Evolutionary conservation across 1,284 basidiomycete genomes (phyloP).

Genomic region (Malassezia yamatoensis): DNA sequence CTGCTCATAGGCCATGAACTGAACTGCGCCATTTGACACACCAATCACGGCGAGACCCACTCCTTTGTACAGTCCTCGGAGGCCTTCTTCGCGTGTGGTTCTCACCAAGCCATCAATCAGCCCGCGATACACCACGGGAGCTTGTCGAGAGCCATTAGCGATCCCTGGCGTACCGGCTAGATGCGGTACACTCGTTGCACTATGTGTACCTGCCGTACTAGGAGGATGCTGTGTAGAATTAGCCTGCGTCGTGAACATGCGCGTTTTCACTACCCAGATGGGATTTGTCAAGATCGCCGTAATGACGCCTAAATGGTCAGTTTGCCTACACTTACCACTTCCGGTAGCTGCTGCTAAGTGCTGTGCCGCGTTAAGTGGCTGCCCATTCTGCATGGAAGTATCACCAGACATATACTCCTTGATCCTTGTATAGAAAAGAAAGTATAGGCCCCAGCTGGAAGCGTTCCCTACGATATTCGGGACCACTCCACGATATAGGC

Average conservation of each 20-base stretch:
- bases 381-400: constrained; percentile 10
- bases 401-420: constrained; percentile 54
- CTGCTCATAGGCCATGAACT: constrained; percentile 93
- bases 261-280: constrained; percentile 94
- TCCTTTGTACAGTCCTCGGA: constrained; percentile 73
- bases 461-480: constrained; percentile 92
- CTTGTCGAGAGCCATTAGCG: background rate
- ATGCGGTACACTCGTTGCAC: constrained; percentile 8
- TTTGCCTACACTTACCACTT: constrained; percentile 52
- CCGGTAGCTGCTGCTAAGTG: constrained; percentile 84
- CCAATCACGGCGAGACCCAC: constrained; percentile 81
- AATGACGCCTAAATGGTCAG: constrained; percentile 56
- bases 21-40: constrained; percentile 87
- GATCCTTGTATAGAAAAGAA: constrained; percentile 84
- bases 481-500: constrained; percentile 78
- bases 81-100: constrained; percentile 55
- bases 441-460: constrained; percentile 95
- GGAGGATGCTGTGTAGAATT: constrained; percentile 49
- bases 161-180: constrained; percentile 7
- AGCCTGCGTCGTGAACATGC: constrained; percentile 78
- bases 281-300: constrained; percentile 95
- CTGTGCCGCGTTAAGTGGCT: constrained; percentile 60
- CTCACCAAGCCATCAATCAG: constrained; percentile 30
- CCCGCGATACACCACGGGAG: constrained; percentile 28
- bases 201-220: constrained; percentile 3